phyloP scores from a whole-genome alignment of 2,329 filamentous ascomycete species.

The Rhynchosporium agropyri region DNA sequence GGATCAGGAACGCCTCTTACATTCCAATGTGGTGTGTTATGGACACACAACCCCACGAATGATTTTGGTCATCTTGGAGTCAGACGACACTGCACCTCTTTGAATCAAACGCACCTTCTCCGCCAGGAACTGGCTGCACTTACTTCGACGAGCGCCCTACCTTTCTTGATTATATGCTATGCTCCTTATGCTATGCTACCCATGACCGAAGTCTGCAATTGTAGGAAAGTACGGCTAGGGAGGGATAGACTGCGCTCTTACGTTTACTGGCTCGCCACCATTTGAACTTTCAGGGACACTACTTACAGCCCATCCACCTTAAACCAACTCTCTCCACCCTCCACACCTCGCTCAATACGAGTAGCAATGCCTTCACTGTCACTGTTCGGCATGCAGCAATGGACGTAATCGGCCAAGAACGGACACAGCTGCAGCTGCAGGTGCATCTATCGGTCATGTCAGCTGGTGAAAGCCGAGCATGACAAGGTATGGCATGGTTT shows the following conservation, averaged over 20 bases:
- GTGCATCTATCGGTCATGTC: neutral
- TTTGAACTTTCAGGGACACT: neutral
- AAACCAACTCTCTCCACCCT: neutral
- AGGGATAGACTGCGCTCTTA: neutral
- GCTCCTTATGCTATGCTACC: too few relatives aligned
- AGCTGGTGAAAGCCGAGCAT: conserved; percentile 6
- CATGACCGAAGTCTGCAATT: conserved; percentile 3
- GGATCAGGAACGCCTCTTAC: too few relatives aligned
- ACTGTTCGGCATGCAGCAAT: neutral
- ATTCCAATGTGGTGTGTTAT: neutral
- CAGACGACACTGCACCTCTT: conserved; percentile 22
- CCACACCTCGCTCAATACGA: conserved; percentile 21
- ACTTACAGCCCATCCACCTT: neutral
- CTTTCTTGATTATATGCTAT: neutral
- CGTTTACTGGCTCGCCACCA: neutral
- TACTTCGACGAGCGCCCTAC: neutral
- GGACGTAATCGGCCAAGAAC: neutral
- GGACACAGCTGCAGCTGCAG: conserved; percentile 5
- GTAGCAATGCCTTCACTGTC: neutral
- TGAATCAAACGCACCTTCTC: neutral
- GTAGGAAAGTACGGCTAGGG: neutral
- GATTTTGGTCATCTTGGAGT: conserved; percentile 20
- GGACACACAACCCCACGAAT: conserved; percentile 18
- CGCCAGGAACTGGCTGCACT: neutral
- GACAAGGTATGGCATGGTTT: neutral